Evolutionary conservation across 768 basidiomycete species (phyloP).

Genomic region (Podaxis sp.): DNA sequence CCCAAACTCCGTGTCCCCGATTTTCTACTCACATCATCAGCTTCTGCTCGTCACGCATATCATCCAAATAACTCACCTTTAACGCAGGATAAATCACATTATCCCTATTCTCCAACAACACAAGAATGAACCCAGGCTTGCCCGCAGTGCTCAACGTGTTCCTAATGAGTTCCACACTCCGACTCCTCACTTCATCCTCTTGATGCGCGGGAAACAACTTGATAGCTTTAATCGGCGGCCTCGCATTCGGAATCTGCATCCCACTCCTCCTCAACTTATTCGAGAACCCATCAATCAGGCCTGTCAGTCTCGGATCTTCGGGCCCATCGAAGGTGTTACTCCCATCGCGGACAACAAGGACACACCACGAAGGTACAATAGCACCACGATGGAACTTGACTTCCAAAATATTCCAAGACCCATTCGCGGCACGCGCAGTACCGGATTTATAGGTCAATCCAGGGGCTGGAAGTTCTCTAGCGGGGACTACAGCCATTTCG

Average conservation of each 20-base stretch:
- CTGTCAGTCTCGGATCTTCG: slow-evolving; percentile 37
- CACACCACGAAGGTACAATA: slow-evolving; percentile 57
- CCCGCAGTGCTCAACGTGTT: slow-evolving; percentile 32
- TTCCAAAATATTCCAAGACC: slow-evolving; percentile 76
- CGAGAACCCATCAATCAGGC: slow-evolving; percentile 52
- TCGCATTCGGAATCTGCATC: slow-evolving; percentile 42
- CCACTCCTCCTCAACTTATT: slow-evolving; percentile 60
- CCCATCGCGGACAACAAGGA: slow-evolving; percentile 59
- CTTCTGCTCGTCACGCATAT: neutral
- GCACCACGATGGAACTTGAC: slow-evolving; percentile 66
- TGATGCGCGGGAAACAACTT: slow-evolving; percentile 24
- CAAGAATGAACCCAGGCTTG: slow-evolving; percentile 66
- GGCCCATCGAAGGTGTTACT: slow-evolving; percentile 36
- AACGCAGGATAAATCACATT: slow-evolving; percentile 80
- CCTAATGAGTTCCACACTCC: slow-evolving; percentile 42
- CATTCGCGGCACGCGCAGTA: slow-evolving; percentile 47
- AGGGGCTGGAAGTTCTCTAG: slow-evolving; percentile 63
- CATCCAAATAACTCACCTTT: slow-evolving; percentile 40
- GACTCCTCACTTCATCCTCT: slow-evolving; percentile 35
- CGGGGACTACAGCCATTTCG: slow-evolving; percentile 66
- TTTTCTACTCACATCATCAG: slow-evolving; percentile 33
- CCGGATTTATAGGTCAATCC: slow-evolving; percentile 53
- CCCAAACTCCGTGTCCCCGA: slow-evolving; percentile 74
- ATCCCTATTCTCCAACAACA: slow-evolving; percentile 66
- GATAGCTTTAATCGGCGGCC: slow-evolving; percentile 41